These are phyloP conservation scores for Xylaria venustula DNA, from an alignment of 495 filamentous ascomycete genomes.

Conservation along the genomic window DNA sequence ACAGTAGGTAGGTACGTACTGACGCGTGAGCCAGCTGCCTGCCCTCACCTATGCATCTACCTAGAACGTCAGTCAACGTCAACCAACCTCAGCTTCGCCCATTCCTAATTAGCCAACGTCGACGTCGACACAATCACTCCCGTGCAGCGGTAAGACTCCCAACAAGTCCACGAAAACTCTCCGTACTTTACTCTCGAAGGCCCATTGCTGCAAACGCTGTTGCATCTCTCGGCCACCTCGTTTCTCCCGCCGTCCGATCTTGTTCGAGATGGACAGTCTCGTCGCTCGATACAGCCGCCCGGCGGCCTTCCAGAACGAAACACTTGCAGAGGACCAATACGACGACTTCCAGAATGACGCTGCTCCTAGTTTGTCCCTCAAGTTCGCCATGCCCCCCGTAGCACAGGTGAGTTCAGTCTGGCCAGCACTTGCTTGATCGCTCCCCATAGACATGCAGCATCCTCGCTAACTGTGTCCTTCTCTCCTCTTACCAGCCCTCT, in stretches of 20 bases:
- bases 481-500: constrained; percentile 57
- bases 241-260: neutral
- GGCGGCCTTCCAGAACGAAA: constrained; percentile 64
- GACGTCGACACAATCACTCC: neutral
- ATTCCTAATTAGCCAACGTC: neutral
- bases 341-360: constrained; percentile 69
- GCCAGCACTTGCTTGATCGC: neutral
- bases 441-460: too few species aligned
- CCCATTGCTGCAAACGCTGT: neutral
- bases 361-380: constrained; percentile 71
- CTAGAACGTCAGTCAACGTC: constrained; percentile 13
- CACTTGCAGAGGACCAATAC: constrained; percentile 60
- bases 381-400: constrained; percentile 93
- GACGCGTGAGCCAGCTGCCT: constrained; percentile 35
- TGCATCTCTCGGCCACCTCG: neutral
- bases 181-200: neutral
- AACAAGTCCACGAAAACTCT: neutral
- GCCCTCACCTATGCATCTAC: constrained; percentile 1
- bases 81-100: constrained; percentile 10
- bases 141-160: neutral
- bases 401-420: constrained; percentile 64
- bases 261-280: constrained; percentile 76
- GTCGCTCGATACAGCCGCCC: constrained; percentile 84
- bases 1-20: constrained; percentile 6
- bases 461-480: neutral